phyloP scores from a whole-genome alignment of 1,284 basidiomycete genomes.

The Moesziomyces antarcticus region DNA sequence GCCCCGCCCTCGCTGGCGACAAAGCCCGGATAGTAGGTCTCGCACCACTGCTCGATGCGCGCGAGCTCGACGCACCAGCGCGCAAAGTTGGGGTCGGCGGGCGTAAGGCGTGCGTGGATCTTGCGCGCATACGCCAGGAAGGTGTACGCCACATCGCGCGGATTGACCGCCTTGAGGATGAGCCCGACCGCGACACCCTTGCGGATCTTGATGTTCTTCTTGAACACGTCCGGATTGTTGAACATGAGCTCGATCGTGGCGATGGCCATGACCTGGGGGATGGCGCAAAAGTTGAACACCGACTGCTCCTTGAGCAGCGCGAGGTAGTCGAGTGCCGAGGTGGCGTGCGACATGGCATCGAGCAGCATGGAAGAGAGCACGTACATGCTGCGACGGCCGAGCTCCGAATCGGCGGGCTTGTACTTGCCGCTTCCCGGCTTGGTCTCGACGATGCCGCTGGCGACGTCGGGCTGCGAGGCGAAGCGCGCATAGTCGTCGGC shows the following conservation, averaged over 20 bases:
- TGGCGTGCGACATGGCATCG: slow-evolving; percentile 86
- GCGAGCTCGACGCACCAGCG: slow-evolving; percentile 62
- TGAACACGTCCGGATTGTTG: slow-evolving; percentile 90
- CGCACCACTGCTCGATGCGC: slow-evolving; percentile 64
- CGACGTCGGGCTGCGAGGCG: slow-evolving; percentile 54
- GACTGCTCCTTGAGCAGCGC: slow-evolving; percentile 87
- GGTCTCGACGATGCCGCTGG: slow-evolving; percentile 59
- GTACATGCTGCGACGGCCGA: slow-evolving; percentile 58
- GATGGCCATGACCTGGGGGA: slow-evolving; percentile 95
- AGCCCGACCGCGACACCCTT: slow-evolving; percentile 89
- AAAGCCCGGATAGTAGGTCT: slow-evolving; percentile 63
- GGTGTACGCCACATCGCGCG: slow-evolving; percentile 87
- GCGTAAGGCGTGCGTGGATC: slow-evolving; percentile 83
- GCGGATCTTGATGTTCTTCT: slow-evolving; percentile 92
- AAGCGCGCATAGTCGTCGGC: slow-evolving; percentile 66
- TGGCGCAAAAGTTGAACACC: slow-evolving; percentile 96
- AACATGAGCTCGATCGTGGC: slow-evolving; percentile 91
- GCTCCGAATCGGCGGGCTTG: slow-evolving; percentile 36
- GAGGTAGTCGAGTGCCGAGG: slow-evolving; percentile 90
- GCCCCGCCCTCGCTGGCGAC: slow-evolving; percentile 32
- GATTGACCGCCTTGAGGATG: slow-evolving; percentile 90
- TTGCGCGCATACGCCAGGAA: slow-evolving; percentile 84
- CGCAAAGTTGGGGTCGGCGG: slow-evolving; percentile 84
- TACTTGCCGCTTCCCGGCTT: slow-evolving; percentile 40
- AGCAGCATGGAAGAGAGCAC: slow-evolving; percentile 82